These are phyloP conservation scores for Macroventuria anomochaeta DNA, from an alignment of 2,329 filamentous ascomycete species.

Conservation along the genomic window DNA sequence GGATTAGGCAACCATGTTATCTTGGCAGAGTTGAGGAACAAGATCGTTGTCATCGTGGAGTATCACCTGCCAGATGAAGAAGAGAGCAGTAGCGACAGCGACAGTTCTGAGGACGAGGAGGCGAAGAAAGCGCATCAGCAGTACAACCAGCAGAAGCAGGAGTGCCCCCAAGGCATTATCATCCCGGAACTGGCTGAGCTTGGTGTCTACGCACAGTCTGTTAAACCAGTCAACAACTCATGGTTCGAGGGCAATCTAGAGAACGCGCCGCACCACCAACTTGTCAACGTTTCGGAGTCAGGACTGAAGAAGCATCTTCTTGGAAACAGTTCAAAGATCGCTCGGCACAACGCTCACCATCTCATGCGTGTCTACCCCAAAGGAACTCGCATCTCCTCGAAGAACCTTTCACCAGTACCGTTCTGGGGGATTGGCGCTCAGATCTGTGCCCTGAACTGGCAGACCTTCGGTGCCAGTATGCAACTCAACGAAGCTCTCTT, in stretches of 20 bases:
- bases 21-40: slow-evolving; percentile 65
- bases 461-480: slow-evolving; percentile 69
- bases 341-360: slow-evolving; percentile 67
- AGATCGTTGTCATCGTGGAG: slow-evolving; percentile 72
- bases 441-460: slow-evolving; percentile 74
- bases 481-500: slow-evolving; percentile 74
- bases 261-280: slow-evolving; percentile 65
- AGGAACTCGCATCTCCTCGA: slow-evolving; percentile 70
- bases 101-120: slow-evolving; percentile 50
- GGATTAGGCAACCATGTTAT: slow-evolving; percentile 61
- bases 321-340: slow-evolving; percentile 56
- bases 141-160: slow-evolving; percentile 62
- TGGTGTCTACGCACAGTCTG: slow-evolving; percentile 73
- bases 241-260: slow-evolving; percentile 64
- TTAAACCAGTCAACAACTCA: slow-evolving; percentile 70
- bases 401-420: slow-evolving; percentile 66
- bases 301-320: slow-evolving; percentile 62
- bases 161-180: slow-evolving; percentile 58
- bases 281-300: slow-evolving; percentile 73
- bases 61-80: slow-evolving; percentile 65
- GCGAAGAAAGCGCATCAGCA: slow-evolving; percentile 58
- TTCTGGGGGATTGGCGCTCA: slow-evolving; percentile 74
- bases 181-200: slow-evolving; percentile 70
- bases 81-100: slow-evolving; percentile 46
- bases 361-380: slow-evolving; percentile 76